These are phyloP conservation scores for Ganoderma lingzhi DNA, from an alignment of 1,284 basidiomycete species.

Conservation along the genomic window DNA sequence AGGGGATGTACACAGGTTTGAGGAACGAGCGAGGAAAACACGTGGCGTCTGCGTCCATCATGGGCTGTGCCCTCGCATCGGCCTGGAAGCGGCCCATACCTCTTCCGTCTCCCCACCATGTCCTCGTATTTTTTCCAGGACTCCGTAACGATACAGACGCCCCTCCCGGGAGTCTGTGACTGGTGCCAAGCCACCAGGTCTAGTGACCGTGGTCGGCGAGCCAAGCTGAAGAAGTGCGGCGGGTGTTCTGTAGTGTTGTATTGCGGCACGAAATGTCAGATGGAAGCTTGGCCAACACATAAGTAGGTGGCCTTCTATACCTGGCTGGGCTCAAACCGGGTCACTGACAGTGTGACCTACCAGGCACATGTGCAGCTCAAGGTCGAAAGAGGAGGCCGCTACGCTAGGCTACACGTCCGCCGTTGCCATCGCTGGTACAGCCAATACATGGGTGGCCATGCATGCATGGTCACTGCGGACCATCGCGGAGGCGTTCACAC, in stretches of 20 bases:
- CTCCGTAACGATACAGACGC: background rate
- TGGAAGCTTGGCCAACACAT: background rate
- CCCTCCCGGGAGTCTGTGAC: slow-evolving; percentile 4
- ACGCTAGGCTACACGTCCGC: background rate
- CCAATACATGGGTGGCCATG: background rate
- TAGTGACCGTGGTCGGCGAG: background rate
- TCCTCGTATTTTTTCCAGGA: background rate
- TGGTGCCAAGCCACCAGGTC: background rate
- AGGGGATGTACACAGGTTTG: too few relatives aligned
- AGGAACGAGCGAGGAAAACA: too few relatives aligned
- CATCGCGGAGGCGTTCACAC: background rate
- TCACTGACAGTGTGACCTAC: background rate
- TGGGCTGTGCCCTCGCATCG: too few relatives aligned
- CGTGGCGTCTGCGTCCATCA: too few relatives aligned
- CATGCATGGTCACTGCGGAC: background rate
- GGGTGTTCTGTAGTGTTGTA: background rate
- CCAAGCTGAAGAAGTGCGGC: slow-evolving; percentile 4
- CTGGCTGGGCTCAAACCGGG: background rate
- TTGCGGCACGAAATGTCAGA: slow-evolving; percentile 1
- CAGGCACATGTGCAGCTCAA: background rate
- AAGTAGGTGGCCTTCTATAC: background rate
- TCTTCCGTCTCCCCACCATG: background rate
- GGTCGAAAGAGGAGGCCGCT: background rate
- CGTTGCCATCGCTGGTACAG: background rate
- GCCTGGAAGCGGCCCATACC: background rate